phyloP scores from a whole-genome alignment of 768 basidiomycete genomes.

The Suillus sp. region DNA sequence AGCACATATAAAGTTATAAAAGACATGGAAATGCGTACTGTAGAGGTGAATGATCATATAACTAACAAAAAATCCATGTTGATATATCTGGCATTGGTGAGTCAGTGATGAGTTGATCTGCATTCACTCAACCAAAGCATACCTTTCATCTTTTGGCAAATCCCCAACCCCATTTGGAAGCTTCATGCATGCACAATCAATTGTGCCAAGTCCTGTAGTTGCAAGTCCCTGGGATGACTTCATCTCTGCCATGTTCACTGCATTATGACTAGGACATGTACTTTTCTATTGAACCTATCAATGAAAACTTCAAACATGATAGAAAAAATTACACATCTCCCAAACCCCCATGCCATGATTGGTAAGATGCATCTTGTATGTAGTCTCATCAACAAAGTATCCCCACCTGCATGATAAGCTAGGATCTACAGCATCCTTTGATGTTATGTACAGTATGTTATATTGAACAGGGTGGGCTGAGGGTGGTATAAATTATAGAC shows the following conservation, averaged over 20 bases:
- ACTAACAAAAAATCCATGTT: constrained; percentile 4
- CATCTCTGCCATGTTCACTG: background rate
- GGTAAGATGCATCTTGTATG: constrained; percentile 21
- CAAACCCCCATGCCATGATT: constrained; percentile 9
- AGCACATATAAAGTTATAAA: too few relatives aligned
- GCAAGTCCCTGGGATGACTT: background rate
- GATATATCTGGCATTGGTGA: background rate
- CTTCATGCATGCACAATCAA: constrained; percentile 17
- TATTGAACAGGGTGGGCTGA: too few relatives aligned
- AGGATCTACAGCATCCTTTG: constrained; percentile 19
- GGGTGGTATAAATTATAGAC: too few relatives aligned
- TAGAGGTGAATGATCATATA: too few relatives aligned
- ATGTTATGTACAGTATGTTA: too few relatives aligned
- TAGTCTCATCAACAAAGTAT: constrained; percentile 24
- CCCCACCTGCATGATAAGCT: constrained; percentile 22
- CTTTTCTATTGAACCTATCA: constrained; percentile 16
- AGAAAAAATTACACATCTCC: constrained; percentile 20
- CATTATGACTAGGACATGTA: constrained; percentile 19
- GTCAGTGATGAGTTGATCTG: too few relatives aligned
- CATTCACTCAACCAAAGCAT: background rate
- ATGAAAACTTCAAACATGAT: background rate
- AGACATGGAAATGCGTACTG: too few relatives aligned
- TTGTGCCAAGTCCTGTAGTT: background rate
- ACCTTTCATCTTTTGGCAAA: constrained; percentile 6
- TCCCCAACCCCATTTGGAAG: constrained; percentile 14